These are phyloP conservation scores for Penicillium daleae DNA, from an alignment of 495 filamentous ascomycete species.

Conservation along the genomic window DNA sequence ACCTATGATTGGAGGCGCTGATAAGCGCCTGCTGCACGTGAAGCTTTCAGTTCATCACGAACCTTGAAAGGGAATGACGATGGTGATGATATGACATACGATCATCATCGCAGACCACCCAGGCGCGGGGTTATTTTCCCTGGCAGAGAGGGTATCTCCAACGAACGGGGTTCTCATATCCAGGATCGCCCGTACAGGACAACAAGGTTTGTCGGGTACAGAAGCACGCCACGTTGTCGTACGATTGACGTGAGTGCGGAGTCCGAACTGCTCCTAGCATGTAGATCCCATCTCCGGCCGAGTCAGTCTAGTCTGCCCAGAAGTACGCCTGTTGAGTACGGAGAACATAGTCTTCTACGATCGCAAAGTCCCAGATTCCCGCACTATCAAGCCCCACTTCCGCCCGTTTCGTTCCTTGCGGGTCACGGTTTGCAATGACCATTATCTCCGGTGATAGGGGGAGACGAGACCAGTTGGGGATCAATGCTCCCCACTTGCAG, in stretches of 20 bases:
- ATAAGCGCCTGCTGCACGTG: conserved; percentile 30
- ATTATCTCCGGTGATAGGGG: not conserved
- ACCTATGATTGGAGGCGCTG: conserved; percentile 21
- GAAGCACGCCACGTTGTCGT: conserved; percentile 6
- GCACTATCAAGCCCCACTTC: not conserved
- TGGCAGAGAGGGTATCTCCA: no score
- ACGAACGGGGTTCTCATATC: conserved; percentile 2
- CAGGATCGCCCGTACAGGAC: not conserved
- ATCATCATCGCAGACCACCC: not conserved
- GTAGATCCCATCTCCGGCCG: not conserved
- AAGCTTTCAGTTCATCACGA: conserved; percentile 15
- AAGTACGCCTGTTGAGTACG: not conserved
- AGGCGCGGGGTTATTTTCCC: conserved; percentile 9
- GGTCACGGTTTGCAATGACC: not conserved
- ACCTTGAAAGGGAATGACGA: not conserved
- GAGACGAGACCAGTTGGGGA: not conserved
- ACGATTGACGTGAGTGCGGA: conserved; percentile 7
- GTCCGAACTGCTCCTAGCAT: not conserved
- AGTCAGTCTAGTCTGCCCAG: not conserved
- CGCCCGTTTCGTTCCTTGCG: not conserved
- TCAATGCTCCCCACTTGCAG: not conserved
- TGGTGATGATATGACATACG: not conserved
- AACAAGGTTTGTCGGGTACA: conserved; percentile 11
- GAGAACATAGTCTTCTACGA: not conserved
- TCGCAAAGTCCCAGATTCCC: not conserved